These are phyloP conservation scores for Aspergillus bombycis DNA, from an alignment of 2,329 filamentous ascomycete genomes.

Conservation along the genomic window DNA sequence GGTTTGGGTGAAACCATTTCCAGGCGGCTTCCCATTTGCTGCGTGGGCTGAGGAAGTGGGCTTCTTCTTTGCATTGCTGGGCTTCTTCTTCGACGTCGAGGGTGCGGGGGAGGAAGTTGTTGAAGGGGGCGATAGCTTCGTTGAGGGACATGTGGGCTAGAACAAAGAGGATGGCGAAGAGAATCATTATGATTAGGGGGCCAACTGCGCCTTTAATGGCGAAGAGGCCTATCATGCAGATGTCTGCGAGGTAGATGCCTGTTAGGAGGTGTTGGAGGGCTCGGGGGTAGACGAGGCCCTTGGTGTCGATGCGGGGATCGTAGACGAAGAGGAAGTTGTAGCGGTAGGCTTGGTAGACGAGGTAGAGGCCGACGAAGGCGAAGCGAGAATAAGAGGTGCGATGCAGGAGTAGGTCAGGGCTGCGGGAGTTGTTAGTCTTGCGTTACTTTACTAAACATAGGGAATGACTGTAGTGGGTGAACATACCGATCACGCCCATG, in stretches of 20 bases:
- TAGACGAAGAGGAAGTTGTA: constrained; percentile 91
- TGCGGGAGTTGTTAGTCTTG: constrained; percentile 35
- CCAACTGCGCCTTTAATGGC: constrained; percentile 66
- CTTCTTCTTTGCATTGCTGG: constrained; percentile 42
- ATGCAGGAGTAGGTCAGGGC: constrained; percentile 86
- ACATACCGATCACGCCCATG: constrained; percentile 76
- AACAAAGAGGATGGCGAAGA: constrained; percentile 73
- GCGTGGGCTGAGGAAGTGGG: constrained; percentile 8
- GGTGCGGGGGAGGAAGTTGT: constrained; percentile 73
- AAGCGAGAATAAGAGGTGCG: constrained; percentile 82
- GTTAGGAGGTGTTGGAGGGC: constrained; percentile 82
- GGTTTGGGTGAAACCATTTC: constrained; percentile 68
- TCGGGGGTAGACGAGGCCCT: constrained; percentile 83
- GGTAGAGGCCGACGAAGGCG: constrained; percentile 72
- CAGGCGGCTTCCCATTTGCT: constrained; percentile 29
- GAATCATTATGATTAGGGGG: constrained; percentile 74
- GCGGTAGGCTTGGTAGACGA: constrained; percentile 85
- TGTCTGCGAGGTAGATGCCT: constrained; percentile 79
- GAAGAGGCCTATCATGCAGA: constrained; percentile 85
- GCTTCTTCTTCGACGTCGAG: constrained; percentile 59
- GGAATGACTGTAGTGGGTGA: not conserved
- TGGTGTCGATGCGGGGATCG: constrained; percentile 79
- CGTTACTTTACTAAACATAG: not conserved
- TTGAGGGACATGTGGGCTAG: constrained; percentile 69
- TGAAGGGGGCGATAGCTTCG: constrained; percentile 47